A percentile compares a stretch with the other conserved stretches of the same genome.
Evolutionary conservation across 148 eudicot species (phyloP).

Genomic region (Chenopodium album): DNA sequence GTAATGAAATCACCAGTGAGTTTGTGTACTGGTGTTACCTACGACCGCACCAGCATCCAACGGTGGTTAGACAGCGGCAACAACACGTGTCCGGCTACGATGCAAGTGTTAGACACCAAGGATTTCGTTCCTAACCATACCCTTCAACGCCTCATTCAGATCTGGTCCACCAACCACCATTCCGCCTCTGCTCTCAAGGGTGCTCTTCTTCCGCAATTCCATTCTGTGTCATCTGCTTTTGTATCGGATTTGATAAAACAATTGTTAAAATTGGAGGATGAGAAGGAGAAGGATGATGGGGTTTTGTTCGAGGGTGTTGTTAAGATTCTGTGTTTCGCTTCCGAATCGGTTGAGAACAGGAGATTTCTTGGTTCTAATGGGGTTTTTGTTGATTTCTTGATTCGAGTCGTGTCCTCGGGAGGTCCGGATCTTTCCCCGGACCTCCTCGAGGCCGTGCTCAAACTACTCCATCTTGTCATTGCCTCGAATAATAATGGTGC

Average conservation of each 20-base stretch:
- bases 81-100: conserved; percentile 85
- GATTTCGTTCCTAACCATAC: conserved; percentile 63
- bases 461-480: conserved; percentile 31
- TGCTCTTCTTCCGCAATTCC: not conserved
- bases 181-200: no score
- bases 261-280: not conserved
- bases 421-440: conserved; percentile 19
- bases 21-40: conserved; percentile 74
- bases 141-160: conserved; percentile 68
- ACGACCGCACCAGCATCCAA: conserved; percentile 71
- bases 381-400: conserved; percentile 25
- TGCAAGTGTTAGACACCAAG: conserved; percentile 54
- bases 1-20: conserved; percentile 84
- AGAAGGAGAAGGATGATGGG: not conserved
- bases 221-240: conserved; percentile 27
- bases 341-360: conserved; percentile 42
- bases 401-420: conserved; percentile 9
- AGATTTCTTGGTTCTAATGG: conserved; percentile 23
- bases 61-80: conserved; percentile 75
- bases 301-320: conserved; percentile 7
- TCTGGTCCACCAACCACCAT: conserved; percentile 51
- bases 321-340: conserved; percentile 40
- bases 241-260: conserved; percentile 28
- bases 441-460: conserved; percentile 35
- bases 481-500: not conserved